phyloP scores from a whole-genome alignment of 108 stramenopile species.

The Cyclotella cryptica region DNA sequence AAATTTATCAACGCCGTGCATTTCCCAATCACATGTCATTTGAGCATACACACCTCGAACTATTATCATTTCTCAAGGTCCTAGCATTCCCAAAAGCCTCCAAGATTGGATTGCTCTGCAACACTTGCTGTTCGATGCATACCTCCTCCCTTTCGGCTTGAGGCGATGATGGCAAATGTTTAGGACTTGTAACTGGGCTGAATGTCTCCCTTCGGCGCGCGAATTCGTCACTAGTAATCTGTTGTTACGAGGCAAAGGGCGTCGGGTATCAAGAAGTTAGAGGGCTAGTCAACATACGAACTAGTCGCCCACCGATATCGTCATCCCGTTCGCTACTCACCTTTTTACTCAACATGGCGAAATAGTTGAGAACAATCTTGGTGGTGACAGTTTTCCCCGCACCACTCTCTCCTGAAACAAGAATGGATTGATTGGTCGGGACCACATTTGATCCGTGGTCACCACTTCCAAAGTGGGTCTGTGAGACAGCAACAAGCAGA shows the following conservation, averaged over 20 bases:
- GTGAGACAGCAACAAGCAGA: background rate
- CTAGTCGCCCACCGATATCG: background rate
- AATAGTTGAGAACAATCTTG: slow-evolving; percentile 94
- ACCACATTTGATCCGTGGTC: background rate
- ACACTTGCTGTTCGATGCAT: slow-evolving; percentile 88
- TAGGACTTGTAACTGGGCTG: slow-evolving; percentile 3
- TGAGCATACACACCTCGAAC: slow-evolving; percentile 50
- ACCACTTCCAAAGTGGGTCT: slow-evolving; percentile 7
- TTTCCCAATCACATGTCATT: background rate
- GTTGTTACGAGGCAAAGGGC: background rate
- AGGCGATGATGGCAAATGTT: slow-evolving; percentile 1
- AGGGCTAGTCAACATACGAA: background rate
- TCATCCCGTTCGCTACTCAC: background rate
- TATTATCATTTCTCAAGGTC: slow-evolving; percentile 96
- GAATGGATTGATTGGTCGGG: slow-evolving; percentile 87
- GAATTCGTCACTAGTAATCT: slow-evolving; percentile 14
- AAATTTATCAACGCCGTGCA: too few species aligned
- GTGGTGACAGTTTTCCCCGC: slow-evolving; percentile 98
- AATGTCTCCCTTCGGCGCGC: slow-evolving; percentile 23
- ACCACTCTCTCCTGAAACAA: slow-evolving; percentile 95
- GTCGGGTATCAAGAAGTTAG: background rate
- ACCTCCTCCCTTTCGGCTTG: slow-evolving; percentile 35
- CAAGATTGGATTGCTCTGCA: slow-evolving; percentile 94
- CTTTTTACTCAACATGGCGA: slow-evolving; percentile 82
- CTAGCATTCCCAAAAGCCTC: slow-evolving; percentile 97